These are phyloP conservation scores for Termitomyces sp. DNA, from an alignment of 768 basidiomycete species.

Conservation along the genomic window DNA sequence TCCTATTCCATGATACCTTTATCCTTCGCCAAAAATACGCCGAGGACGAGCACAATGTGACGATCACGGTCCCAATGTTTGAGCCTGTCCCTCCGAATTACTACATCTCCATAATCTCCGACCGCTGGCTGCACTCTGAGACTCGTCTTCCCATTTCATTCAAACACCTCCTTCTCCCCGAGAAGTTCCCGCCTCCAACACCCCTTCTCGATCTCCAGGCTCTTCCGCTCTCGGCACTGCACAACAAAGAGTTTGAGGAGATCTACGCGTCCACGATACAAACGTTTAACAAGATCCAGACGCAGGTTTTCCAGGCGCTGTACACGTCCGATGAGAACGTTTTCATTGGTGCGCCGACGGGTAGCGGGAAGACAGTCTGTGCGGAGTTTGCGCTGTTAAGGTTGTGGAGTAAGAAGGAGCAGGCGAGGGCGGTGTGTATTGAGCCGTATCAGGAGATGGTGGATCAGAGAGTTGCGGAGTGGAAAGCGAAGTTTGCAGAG, in stretches of 20 bases:
- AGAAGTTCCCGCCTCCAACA: slow-evolving; percentile 92
- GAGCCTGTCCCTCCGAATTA: slow-evolving; percentile 98
- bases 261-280: slow-evolving; percentile 79
- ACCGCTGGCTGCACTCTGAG: slow-evolving; percentile 94
- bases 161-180: slow-evolving; percentile 96
- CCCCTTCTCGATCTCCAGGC: slow-evolving; percentile 90
- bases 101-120: slow-evolving; percentile 92
- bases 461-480: slow-evolving; percentile 82
- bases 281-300: slow-evolving; percentile 98
- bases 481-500: slow-evolving; percentile 76
- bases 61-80: slow-evolving; percentile 93
- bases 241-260: slow-evolving; percentile 88
- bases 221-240: slow-evolving; percentile 84
- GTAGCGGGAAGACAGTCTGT: slow-evolving; percentile 95
- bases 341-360: slow-evolving; percentile 94
- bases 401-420: slow-evolving; percentile 87
- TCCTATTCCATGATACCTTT: slow-evolving; percentile 94
- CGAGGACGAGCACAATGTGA: slow-evolving; percentile 91
- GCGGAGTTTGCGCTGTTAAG: slow-evolving; percentile 94
- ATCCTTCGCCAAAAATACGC: slow-evolving; percentile 88
- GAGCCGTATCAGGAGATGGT: slow-evolving; percentile 99
- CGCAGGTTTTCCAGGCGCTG: slow-evolving; percentile 96
- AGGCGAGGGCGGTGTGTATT: slow-evolving; percentile 85
- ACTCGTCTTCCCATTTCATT: slow-evolving; percentile 94
- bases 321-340: slow-evolving; percentile 97